Evolutionary conservation across 2,329 filamentous ascomycete species (phyloP).

Genomic region (Fusarium armeniacum): DNA sequence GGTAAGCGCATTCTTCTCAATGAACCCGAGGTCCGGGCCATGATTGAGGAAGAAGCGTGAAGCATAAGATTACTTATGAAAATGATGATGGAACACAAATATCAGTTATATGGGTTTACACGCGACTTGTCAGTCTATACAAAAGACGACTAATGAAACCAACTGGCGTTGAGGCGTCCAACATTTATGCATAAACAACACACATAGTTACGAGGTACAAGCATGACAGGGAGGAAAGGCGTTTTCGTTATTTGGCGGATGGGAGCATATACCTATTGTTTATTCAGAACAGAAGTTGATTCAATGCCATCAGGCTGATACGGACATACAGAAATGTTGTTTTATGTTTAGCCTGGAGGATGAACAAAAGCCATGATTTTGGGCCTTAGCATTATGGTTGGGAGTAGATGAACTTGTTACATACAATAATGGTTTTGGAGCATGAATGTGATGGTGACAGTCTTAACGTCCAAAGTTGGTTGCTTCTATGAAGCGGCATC

Average conservation of each 20-base stretch:
- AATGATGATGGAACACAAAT: conserved; percentile 6
- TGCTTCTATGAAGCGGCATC: too few relatives aligned
- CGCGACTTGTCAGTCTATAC: conserved; percentile 26
- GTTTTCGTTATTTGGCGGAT: conserved; percentile 40
- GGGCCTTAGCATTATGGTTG: conserved; percentile 15
- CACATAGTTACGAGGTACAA: conserved; percentile 44
- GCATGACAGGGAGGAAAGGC: conserved; percentile 47
- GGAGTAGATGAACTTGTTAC: conserved; percentile 34
- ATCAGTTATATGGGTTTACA: conserved; percentile 37
- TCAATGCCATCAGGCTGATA: conserved; percentile 15
- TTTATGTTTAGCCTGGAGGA: conserved; percentile 16
- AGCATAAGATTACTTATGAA: conserved; percentile 19
- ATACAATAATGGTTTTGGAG: background rate
- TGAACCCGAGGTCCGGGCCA: conserved; percentile 65
- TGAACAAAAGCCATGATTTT: conserved; percentile 38
- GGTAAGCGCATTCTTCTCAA: conserved; percentile 82
- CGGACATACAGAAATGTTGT: conserved; percentile 14
- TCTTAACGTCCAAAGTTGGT: too few relatives aligned
- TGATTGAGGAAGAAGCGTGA: conserved; percentile 62
- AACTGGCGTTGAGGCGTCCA: conserved; percentile 45
- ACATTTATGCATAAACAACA: conserved; percentile 44
- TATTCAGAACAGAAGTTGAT: conserved; percentile 26
- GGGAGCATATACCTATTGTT: conserved; percentile 50
- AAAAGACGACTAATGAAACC: conserved; percentile 37
- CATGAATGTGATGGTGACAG: background rate